These are phyloP conservation scores for Tetrahymena elliotti DNA, from an alignment of 73 alveolate genomes.

Conservation along the genomic window DNA sequence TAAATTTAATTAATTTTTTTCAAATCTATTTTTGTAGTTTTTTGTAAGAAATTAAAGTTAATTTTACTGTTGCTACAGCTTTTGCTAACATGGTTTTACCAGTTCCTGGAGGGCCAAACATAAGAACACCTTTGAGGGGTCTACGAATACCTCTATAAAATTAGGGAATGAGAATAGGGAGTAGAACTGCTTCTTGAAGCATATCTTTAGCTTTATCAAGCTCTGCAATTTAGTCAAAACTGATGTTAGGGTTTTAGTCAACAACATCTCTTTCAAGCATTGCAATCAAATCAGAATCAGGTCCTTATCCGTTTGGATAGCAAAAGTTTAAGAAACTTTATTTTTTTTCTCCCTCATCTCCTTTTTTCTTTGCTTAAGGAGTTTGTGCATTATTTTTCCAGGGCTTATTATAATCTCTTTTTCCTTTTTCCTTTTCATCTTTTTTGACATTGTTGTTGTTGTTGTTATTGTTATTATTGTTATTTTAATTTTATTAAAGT, in stretches of 20 bases:
- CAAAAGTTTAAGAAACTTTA: conserved; percentile 18
- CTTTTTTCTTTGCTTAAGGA: conserved; percentile 12
- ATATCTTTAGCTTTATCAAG: conserved; percentile 92
- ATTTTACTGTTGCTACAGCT: conserved; percentile 80
- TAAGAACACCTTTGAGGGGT: conserved; percentile 92
- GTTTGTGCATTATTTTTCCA: conserved; percentile 15
- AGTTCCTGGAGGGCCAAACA: conserved; percentile 99
- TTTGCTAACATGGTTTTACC: conserved; percentile 98
- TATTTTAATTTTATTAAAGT: background rate
- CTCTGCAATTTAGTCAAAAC: conserved; percentile 98
- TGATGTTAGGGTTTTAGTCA: conserved; percentile 66
- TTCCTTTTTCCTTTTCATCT: background rate
- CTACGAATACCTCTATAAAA: conserved; percentile 90
- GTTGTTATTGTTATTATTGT: conserved; percentile 1
- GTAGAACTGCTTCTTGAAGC: conserved; percentile 87
- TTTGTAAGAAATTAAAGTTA: background rate
- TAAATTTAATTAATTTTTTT: too few relatives aligned
- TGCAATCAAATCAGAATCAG: conserved; percentile 67
- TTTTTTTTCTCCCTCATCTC: conserved; percentile 6
- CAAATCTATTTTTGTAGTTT: background rate
- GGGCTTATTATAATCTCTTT: conserved; percentile 24
- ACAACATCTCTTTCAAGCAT: conserved; percentile 91
- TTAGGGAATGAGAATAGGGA: conserved; percentile 96
- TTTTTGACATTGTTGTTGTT: background rate
- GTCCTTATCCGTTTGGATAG: conserved; percentile 52